These are phyloP conservation scores for Acacia acuminata DNA, from an alignment of 306 rosid species.

Conservation along the genomic window DNA sequence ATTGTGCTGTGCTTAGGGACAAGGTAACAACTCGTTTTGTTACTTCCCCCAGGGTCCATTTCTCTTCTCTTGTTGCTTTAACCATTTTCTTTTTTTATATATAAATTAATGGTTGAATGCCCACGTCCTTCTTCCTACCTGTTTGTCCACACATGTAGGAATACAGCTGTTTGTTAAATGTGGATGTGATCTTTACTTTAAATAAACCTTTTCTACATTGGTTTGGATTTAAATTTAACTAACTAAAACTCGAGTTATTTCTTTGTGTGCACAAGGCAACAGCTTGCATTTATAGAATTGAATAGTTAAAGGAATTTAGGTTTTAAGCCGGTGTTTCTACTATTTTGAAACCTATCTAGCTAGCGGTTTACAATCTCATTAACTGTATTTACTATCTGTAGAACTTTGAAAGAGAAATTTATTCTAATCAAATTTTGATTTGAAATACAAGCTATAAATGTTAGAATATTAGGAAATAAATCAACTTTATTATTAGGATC, in stretches of 20 bases:
- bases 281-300: neutral
- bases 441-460: no score
- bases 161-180: neutral
- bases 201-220: neutral
- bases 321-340: neutral
- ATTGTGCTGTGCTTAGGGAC: constrained; percentile 95
- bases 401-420: neutral
- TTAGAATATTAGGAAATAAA: no score
- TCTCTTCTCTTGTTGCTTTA: neutral
- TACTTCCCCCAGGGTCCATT: neutral
- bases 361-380: neutral
- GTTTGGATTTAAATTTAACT: neutral
- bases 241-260: neutral
- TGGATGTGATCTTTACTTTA: neutral
- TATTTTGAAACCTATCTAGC: neutral
- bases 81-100: neutral
- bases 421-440: neutral
- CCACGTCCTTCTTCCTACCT: neutral
- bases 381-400: neutral
- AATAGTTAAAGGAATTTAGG: neutral
- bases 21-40: constrained; percentile 52
- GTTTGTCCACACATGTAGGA: constrained; percentile 11
- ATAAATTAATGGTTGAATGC: neutral
- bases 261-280: neutral
- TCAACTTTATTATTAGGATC: no score